Evolutionary conservation across 257 asterid genomes (phyloP).

Genomic region (Ballota nigra): DNA sequence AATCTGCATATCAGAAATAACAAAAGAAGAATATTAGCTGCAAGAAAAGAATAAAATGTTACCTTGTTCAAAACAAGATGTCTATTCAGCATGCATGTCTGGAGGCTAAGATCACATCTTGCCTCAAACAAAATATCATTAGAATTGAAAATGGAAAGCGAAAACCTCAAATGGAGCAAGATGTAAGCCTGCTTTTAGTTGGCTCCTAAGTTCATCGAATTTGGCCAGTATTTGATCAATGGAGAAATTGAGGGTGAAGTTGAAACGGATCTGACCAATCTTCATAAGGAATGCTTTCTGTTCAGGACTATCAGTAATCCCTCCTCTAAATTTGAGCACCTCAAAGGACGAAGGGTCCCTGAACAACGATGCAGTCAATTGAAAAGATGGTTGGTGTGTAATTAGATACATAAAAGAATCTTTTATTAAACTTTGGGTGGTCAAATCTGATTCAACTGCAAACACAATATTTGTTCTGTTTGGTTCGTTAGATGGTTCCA

Average conservation of each 20-base stretch:
- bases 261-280: conserved; percentile 67
- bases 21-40: conserved; percentile 19
- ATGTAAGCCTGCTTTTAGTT: conserved; percentile 66
- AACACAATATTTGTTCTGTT: conserved; percentile 59
- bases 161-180: conserved; percentile 78
- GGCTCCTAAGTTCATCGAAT: conserved; percentile 58
- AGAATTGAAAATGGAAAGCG: background rate
- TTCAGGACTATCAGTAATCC: conserved; percentile 73
- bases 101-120: too few relatives aligned
- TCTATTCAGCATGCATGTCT: too few relatives aligned
- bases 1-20: conserved; percentile 52
- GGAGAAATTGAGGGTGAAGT: conserved; percentile 81
- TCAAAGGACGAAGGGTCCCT: conserved; percentile 71
- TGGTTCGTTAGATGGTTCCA: conserved; percentile 39
- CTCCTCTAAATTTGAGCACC: conserved; percentile 79
- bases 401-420: conserved; percentile 38
- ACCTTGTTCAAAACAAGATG: background rate
- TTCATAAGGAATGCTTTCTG: conserved; percentile 80
- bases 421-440: conserved; percentile 49
- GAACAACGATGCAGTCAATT: conserved; percentile 57
- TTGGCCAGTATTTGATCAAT: conserved; percentile 55
- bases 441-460: conserved; percentile 52
- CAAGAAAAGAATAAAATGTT: background rate
- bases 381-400: conserved; percentile 31
- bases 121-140: too few relatives aligned